A percentile compares a stretch with the other conserved stretches of the same genome.
These are phyloP conservation scores for Mycena belliarum DNA, from an alignment of 768 basidiomycete genomes.

Conservation along the genomic window DNA sequence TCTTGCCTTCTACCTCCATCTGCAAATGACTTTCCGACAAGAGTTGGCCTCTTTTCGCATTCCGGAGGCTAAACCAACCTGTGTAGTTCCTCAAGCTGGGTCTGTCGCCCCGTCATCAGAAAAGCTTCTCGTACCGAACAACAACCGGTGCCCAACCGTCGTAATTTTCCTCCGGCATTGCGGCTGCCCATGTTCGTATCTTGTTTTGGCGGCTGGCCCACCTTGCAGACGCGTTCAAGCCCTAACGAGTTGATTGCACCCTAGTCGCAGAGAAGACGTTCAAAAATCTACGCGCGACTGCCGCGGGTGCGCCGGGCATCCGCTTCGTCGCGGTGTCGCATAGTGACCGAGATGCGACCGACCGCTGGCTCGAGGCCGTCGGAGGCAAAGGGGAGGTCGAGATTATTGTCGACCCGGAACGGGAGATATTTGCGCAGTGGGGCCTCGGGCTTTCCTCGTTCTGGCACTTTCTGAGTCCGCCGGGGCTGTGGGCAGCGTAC, in stretches of 20 bases:
- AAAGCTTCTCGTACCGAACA: background rate
- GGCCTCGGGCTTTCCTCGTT: constrained; percentile 9
- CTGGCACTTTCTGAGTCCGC: constrained; percentile 2
- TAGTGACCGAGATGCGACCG: constrained; percentile 1
- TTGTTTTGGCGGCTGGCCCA: background rate
- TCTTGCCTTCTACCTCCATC: background rate
- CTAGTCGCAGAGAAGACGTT: constrained; percentile 14
- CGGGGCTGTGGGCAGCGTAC: constrained; percentile 5
- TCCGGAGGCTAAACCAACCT: background rate
- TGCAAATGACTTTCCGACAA: constrained; percentile 11
- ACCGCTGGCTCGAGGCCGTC: constrained; percentile 6
- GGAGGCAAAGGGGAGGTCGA: background rate
- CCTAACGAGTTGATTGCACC: background rate
- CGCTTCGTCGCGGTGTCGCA: constrained; percentile 16
- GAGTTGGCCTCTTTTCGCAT: constrained; percentile 4
- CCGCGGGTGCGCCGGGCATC: background rate
- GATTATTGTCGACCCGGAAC: constrained; percentile 5
- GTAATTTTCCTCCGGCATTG: constrained; percentile 13
- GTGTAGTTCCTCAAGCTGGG: background rate
- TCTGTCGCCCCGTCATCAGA: constrained; percentile 5
- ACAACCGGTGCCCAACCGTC: constrained; percentile 1
- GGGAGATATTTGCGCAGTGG: constrained; percentile 6
- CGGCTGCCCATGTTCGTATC: constrained; percentile 13
- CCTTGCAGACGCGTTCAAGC: background rate
- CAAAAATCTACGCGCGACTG: background rate